A percentile compares a stretch with the other conserved stretches of the same genome.
These are phyloP conservation scores for Spinacia oleracea DNA, from an alignment of 179 eudicot species.

Conservation along the genomic window DNA sequence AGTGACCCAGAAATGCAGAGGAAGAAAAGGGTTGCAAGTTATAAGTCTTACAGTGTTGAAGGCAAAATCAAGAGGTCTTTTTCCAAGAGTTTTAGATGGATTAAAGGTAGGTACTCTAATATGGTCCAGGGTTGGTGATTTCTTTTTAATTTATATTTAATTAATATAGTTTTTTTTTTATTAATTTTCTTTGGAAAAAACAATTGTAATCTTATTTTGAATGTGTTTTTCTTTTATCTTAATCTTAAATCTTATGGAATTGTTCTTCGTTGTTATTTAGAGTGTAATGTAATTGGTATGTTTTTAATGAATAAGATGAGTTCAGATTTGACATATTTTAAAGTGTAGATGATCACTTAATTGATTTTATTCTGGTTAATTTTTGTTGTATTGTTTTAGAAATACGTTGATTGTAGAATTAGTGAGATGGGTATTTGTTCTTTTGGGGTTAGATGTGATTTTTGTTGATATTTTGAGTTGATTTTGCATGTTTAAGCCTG, in stretches of 20 bases:
- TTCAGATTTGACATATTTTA: constrained; percentile 8
- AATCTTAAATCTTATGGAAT: constrained; percentile 2
- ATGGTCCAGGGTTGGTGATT: constrained; percentile 49
- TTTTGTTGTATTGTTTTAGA: not conserved
- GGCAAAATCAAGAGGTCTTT: constrained; percentile 71
- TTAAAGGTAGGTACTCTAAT: constrained; percentile 56
- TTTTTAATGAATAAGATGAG: constrained; percentile 5
- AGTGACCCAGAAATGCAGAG: constrained; percentile 76
- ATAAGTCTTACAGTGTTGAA: constrained; percentile 64
- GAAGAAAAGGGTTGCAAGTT: constrained; percentile 76
- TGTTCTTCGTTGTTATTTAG: not conserved
- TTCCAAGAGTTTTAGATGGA: constrained; percentile 69
- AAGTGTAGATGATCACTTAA: not conserved
- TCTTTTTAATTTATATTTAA: not conserved
- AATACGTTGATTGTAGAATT: too few relatives aligned
- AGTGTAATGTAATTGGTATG: constrained; percentile 8
- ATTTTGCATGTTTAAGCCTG: not conserved
- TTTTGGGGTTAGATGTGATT: not conserved
- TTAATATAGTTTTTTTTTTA: not conserved
- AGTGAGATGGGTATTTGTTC: not conserved
- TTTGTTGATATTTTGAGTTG: not conserved
- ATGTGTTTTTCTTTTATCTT: not conserved
- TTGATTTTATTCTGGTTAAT: not conserved
- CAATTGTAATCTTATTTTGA: not conserved
- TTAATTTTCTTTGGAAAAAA: not conserved